These are phyloP conservation scores for Lonicera japonica DNA, from an alignment of 129 eudicot species.

Conservation along the genomic window DNA sequence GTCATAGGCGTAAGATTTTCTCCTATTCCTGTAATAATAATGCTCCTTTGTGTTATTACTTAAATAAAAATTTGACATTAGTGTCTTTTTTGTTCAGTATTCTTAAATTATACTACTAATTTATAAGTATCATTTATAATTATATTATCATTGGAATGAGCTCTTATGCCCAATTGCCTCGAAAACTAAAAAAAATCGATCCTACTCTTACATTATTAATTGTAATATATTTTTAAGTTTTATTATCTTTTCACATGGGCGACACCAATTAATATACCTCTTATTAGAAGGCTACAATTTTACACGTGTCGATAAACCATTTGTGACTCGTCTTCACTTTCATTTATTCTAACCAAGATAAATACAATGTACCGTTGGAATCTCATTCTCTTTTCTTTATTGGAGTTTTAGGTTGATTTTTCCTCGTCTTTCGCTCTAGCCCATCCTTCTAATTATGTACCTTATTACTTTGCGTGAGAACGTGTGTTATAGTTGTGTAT, in stretches of 20 bases:
- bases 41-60: too few species aligned
- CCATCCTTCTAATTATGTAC: not conserved
- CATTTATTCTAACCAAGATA: not conserved
- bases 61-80: too few species aligned
- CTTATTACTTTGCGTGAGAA: too few species aligned
- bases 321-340: slow-evolving; percentile 6
- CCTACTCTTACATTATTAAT: not conserved
- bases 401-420: slow-evolving; percentile 6
- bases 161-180: too few species aligned
- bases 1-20: too few species aligned
- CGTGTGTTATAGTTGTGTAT: too few species aligned
- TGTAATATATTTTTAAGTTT: not conserved
- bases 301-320: slow-evolving; percentile 15
- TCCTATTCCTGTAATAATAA: too few species aligned
- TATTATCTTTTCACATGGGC: slow-evolving; percentile 1
- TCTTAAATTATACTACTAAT: too few species aligned
- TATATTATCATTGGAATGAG: too few species aligned
- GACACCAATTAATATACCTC: slow-evolving; percentile 12
- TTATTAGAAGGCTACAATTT: not conserved
- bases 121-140: too few species aligned
- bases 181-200: too few species aligned
- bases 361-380: slow-evolving; percentile 16
- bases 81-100: too few species aligned
- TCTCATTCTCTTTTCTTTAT: slow-evolving; percentile 17
- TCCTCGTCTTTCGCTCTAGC: slow-evolving; percentile 22